Conservation (phyloP, 2,329 filamentous ascomycete species). For the Penicillium sp. region DNA sequence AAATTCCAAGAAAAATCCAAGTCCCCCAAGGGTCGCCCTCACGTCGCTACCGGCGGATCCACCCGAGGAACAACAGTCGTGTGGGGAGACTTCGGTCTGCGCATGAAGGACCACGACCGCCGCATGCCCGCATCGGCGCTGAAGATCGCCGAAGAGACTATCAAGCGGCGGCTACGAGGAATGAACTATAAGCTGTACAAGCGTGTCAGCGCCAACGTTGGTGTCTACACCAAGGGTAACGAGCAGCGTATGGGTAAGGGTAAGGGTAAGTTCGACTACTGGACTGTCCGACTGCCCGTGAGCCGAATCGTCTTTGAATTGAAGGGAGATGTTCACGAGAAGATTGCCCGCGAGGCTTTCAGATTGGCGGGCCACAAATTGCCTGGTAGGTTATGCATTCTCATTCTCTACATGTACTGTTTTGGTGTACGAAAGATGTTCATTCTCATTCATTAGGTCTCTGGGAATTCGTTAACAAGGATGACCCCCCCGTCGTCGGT, state of each 20-base stretch:
- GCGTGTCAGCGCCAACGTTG: constrained; percentile 86
- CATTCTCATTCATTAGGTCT: constrained; percentile 35
- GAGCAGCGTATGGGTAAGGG: constrained; percentile 99
- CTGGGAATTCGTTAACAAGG: constrained; percentile 93
- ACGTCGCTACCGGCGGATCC: constrained; percentile 87
- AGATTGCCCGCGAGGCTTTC: constrained; percentile 90
- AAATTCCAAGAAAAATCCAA: constrained; percentile 78
- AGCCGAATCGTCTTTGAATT: constrained; percentile 92
- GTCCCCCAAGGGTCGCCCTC: constrained; percentile 81
- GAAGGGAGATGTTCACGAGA: constrained; percentile 88
- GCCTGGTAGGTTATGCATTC: constrained; percentile 63
- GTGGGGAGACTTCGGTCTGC: constrained; percentile 93
- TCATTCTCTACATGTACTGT: background rate
- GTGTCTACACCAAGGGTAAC: constrained; percentile 93
- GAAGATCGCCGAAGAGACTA: constrained; percentile 89
- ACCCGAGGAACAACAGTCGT: constrained; percentile 90
- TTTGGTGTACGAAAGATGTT: constrained; percentile 13
- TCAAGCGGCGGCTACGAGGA: constrained; percentile 81
- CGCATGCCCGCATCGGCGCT: constrained; percentile 83
- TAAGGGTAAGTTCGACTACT: constrained; percentile 96
- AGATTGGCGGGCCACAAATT: constrained; percentile 91
- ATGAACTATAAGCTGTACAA: constrained; percentile 92
- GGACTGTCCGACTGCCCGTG: constrained; percentile 85
- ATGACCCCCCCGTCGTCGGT: constrained; percentile 84
- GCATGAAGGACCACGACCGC: constrained; percentile 90